phyloP scores from a whole-genome alignment of 225 moss, liverwort and hornwort species.

The Climacium dendroides region DNA sequence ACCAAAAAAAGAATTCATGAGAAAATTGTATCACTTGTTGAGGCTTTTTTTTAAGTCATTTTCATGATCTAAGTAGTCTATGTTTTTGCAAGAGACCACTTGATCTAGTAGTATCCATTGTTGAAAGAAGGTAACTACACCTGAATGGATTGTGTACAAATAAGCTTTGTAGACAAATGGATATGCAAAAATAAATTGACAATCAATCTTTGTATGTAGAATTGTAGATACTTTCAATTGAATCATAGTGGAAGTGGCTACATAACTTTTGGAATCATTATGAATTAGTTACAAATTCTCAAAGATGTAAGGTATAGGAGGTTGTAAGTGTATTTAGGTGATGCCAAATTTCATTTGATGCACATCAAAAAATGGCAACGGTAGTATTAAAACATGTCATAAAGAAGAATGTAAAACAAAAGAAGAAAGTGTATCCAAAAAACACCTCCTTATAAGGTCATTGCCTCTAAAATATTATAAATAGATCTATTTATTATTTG shows the following conservation, averaged over 20 bases:
- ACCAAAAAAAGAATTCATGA: background rate
- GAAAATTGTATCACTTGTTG: background rate
- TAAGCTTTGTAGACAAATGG: background rate
- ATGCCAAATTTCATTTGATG: background rate
- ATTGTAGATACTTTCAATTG: background rate
- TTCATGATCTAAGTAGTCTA: fast-evolving
- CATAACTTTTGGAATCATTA: background rate
- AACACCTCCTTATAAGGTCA: fast-evolving
- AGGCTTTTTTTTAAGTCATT: background rate
- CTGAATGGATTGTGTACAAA: background rate
- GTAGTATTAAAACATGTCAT: background rate
- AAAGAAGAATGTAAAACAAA: background rate
- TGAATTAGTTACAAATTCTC: background rate
- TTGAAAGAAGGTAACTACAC: background rate
- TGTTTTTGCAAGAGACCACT: too few relatives aligned
- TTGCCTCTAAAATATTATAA: background rate
- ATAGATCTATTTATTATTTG: fast-evolving
- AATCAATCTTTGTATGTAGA: background rate
- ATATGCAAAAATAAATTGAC: background rate
- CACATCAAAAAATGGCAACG: background rate
- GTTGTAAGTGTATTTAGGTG: background rate
- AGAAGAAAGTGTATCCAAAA: fast-evolving
- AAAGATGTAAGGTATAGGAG: background rate
- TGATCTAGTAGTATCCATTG: background rate
- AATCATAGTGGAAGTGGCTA: background rate